Evolutionary conservation across 768 basidiomycete genomes (phyloP).

Genomic region (Auriscalpium microsporum): DNA sequence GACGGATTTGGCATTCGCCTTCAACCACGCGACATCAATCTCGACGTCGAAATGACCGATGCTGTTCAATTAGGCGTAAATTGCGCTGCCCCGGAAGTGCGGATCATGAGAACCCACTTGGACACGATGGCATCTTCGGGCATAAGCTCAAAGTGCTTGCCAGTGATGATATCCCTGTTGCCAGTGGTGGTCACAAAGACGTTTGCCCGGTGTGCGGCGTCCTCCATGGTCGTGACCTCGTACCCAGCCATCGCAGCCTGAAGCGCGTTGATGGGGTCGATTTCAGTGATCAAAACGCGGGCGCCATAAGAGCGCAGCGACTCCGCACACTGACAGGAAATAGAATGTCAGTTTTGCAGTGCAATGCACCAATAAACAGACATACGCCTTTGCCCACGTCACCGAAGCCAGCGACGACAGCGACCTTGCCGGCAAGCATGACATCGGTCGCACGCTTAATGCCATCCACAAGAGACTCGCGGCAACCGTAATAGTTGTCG

Average conservation of each 20-base stretch:
- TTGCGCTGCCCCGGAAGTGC: not conserved
- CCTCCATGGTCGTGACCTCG: slow-evolving; percentile 98
- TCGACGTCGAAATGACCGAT: slow-evolving; percentile 85
- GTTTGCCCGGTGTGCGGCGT: slow-evolving; percentile 81
- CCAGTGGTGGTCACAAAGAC: slow-evolving; percentile 98
- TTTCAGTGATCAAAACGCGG: slow-evolving; percentile 93
- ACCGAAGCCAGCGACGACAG: slow-evolving; percentile 97
- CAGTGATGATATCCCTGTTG: slow-evolving; percentile 95
- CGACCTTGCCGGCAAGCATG: slow-evolving; percentile 99
- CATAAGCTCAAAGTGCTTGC: slow-evolving; percentile 88
- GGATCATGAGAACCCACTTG: slow-evolving; percentile 53
- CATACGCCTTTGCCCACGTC: slow-evolving; percentile 98
- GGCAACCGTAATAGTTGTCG: slow-evolving; percentile 97
- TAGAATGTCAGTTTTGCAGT: not conserved
- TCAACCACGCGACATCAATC: slow-evolving; percentile 98
- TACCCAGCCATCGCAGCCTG: slow-evolving; percentile 99
- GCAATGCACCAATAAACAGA: slow-evolving; percentile 15
- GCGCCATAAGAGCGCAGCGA: slow-evolving; percentile 96
- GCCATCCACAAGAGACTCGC: slow-evolving; percentile 98
- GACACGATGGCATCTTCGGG: slow-evolving; percentile 97
- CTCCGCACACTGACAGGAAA: slow-evolving; percentile 73
- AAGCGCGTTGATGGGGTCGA: slow-evolving; percentile 99
- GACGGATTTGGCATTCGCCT: slow-evolving; percentile 75
- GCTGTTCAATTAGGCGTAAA: slow-evolving; percentile 29
- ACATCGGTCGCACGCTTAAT: slow-evolving; percentile 99